phyloP scores from a whole-genome alignment of 2,329 filamentous ascomycete species.

The Stagonosporopsis vannaccii region DNA sequence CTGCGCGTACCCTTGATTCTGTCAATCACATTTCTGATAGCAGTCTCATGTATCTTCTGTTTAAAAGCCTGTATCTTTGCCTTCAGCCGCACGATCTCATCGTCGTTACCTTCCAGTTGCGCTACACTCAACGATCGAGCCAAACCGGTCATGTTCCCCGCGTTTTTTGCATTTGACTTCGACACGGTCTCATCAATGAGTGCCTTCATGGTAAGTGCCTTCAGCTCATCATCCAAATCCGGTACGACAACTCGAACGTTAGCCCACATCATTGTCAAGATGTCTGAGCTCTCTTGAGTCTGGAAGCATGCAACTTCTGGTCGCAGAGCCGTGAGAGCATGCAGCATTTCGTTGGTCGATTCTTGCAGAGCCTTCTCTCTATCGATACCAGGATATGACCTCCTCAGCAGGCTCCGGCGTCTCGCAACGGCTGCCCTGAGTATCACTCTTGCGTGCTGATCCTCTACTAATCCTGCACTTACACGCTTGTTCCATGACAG shows the following conservation, averaged over 20 bases:
- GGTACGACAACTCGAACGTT: conserved; percentile 23
- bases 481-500: background rate
- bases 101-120: background rate
- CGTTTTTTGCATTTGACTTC: background rate
- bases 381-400: conserved; percentile 1
- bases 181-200: conserved; percentile 6
- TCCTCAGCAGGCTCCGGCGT: background rate
- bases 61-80: background rate
- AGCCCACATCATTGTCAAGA: conserved; percentile 28
- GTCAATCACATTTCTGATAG: background rate
- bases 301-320: conserved; percentile 28
- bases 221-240: conserved; percentile 28
- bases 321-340: conserved; percentile 26
- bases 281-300: conserved; percentile 19
- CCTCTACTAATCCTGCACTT: background rate
- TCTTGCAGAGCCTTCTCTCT: background rate
- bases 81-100: background rate
- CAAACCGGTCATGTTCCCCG: background rate
- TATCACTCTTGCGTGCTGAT: background rate
- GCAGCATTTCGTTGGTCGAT: conserved; percentile 12
- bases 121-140: conserved; percentile 6
- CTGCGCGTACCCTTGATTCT: conserved; percentile 18
- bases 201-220: conserved; percentile 22
- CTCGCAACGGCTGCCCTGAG: background rate
- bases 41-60: background rate